Conservation (phyloP, 2,329 filamentous ascomycete species). For the Colletotrichum abscissum region DNA sequence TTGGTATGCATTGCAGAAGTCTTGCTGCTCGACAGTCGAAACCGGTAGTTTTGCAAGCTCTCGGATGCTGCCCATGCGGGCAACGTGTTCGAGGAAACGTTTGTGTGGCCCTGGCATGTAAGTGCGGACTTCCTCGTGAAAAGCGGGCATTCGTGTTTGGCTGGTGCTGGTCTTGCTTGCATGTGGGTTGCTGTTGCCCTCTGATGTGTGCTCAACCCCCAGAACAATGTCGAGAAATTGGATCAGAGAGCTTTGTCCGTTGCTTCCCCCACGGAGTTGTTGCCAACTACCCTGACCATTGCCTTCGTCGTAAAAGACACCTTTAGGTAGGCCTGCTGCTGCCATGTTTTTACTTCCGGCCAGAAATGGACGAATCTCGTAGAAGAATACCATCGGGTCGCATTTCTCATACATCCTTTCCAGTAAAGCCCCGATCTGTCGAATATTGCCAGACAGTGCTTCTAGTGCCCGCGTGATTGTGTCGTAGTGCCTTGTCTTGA, state of each 20-base stretch:
- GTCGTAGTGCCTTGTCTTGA: slow-evolving; percentile 67
- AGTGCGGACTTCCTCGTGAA: slow-evolving; percentile 76
- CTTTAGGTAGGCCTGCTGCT: slow-evolving; percentile 82
- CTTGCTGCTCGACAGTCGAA: slow-evolving; percentile 61
- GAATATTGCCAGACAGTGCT: slow-evolving; percentile 73
- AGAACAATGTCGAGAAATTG: slow-evolving; percentile 93
- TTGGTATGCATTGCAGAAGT: slow-evolving; percentile 67
- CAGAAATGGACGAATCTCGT: slow-evolving; percentile 87
- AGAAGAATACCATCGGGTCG: slow-evolving; percentile 88
- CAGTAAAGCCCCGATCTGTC: slow-evolving; percentile 74
- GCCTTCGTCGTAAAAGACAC: slow-evolving; percentile 86
- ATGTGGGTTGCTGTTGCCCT: slow-evolving; percentile 46
- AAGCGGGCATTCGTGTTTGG: slow-evolving; percentile 46
- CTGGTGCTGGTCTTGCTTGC: slow-evolving; percentile 32
- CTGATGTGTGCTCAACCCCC: slow-evolving; percentile 77
- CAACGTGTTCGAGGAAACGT: slow-evolving; percentile 79
- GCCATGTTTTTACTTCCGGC: slow-evolving; percentile 95
- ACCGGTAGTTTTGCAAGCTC: slow-evolving; percentile 69
- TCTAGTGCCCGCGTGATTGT: slow-evolving; percentile 73
- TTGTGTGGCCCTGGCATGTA: slow-evolving; percentile 93
- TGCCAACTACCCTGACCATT: slow-evolving; percentile 74
- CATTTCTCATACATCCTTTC: slow-evolving; percentile 91
- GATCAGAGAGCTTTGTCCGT: slow-evolving; percentile 91
- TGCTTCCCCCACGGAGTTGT: slow-evolving; percentile 89
- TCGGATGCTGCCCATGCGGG: slow-evolving; percentile 78